Percentiles rank a stretch among this genome's conserved stretches.
These are phyloP conservation scores for Hysterium pulicare DNA, from an alignment of 2,329 filamentous ascomycete genomes.

Conservation along the genomic window DNA sequence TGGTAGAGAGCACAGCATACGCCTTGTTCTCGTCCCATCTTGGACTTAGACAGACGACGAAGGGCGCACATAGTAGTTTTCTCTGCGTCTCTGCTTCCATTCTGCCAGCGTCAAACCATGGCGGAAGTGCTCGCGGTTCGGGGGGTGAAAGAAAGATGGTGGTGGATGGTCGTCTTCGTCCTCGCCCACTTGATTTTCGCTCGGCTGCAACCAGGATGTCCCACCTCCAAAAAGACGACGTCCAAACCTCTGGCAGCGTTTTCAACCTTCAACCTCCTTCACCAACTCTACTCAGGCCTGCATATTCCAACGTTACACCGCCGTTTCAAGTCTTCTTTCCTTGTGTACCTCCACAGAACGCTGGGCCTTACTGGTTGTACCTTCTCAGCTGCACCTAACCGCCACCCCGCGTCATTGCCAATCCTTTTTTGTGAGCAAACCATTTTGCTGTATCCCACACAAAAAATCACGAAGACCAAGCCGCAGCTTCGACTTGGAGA, in stretches of 20 bases:
- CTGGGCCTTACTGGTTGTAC: constrained; percentile 19
- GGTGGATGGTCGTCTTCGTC: background rate
- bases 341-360: constrained; percentile 17
- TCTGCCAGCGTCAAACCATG: too few species aligned
- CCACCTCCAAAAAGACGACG: background rate
- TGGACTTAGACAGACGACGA: too few species aligned
- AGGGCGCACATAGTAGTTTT: too few species aligned
- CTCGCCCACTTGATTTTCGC: background rate
- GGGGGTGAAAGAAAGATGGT: background rate
- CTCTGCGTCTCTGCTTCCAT: too few species aligned
- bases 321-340: constrained; percentile 17
- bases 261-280: background rate
- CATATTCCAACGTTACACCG: constrained; percentile 21
- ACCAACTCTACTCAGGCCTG: constrained; percentile 1
- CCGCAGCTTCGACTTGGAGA: constrained; percentile 14
- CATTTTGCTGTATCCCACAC: constrained; percentile 17
- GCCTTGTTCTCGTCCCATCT: too few species aligned
- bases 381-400: constrained; percentile 19
- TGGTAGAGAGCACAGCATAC: too few species aligned
- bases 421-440: constrained; percentile 25
- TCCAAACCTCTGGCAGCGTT: background rate
- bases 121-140: background rate
- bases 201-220: background rate
- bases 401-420: constrained; percentile 27
- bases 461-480: constrained; percentile 16